Evolutionary conservation across 208 protist species (phyloP).

Genomic region (Acanthamoeba healyi): DNA sequence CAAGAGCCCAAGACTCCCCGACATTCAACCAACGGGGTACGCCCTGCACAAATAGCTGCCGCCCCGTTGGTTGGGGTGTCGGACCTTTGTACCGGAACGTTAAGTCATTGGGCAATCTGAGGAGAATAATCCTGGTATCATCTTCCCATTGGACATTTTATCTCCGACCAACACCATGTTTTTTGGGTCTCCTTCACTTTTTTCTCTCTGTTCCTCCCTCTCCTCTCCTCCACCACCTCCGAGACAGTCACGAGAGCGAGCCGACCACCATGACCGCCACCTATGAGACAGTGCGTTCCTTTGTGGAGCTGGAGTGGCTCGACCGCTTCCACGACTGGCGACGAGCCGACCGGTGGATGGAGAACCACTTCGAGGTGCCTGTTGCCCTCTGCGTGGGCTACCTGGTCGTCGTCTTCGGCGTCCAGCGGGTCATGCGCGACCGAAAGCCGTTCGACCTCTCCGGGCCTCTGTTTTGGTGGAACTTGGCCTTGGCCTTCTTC

Average conservation of each 20-base stretch:
- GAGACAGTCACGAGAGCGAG: too few relatives aligned
- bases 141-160: too few relatives aligned
- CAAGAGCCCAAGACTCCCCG: too few relatives aligned
- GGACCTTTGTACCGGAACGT: too few relatives aligned
- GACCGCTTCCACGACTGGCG: neutral
- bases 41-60: too few relatives aligned
- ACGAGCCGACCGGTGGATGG: neutral
- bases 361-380: neutral
- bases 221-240: neutral
- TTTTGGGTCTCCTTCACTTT: too few relatives aligned
- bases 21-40: too few relatives aligned
- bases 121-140: too few relatives aligned
- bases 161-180: too few relatives aligned
- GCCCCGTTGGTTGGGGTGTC: too few relatives aligned
- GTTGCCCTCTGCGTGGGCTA: neutral
- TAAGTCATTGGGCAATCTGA: too few relatives aligned
- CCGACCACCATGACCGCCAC: neutral
- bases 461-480: conserved; percentile 90
- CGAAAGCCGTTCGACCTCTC: conserved; percentile 88
- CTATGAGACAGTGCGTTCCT: neutral
- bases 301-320: conserved; percentile 22
- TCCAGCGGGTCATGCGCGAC: conserved; percentile 85
- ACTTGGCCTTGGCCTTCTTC: conserved; percentile 91
- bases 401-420: conserved; percentile 11
- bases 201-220: too few relatives aligned